phyloP scores from a whole-genome alignment of 176 grass and related monocot genomes.

The Oryza coarctata region DNA sequence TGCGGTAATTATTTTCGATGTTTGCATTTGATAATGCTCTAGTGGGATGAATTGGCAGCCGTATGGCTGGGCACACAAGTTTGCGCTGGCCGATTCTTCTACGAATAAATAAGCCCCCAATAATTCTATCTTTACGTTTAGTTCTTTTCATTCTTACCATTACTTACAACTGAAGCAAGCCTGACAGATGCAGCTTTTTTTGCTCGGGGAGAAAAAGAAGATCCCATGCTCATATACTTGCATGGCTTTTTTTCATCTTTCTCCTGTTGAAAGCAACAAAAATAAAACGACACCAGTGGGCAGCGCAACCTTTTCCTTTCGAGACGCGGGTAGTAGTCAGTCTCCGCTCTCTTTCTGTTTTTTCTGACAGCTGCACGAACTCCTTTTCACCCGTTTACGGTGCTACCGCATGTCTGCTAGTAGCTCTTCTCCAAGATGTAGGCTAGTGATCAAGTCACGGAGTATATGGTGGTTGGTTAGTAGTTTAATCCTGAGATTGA shows the following conservation, averaged over 20 bases:
- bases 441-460: background rate
- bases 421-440: background rate
- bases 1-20: background rate
- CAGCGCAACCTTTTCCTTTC: constrained; percentile 22
- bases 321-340: background rate
- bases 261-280: constrained; percentile 48
- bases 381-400: constrained; percentile 26
- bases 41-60: background rate
- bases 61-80: background rate
- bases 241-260: constrained; percentile 1
- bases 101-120: constrained; percentile 47
- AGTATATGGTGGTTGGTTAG: background rate
- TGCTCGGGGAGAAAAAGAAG: constrained; percentile 42
- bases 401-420: background rate
- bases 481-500: background rate
- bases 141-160: constrained; percentile 47
- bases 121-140: constrained; percentile 50
- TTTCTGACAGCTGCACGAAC: background rate
- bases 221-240: constrained; percentile 33
- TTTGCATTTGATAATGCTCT: constrained; percentile 15
- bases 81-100: constrained; percentile 35
- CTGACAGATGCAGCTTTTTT: constrained; percentile 32
- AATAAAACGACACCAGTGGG: constrained; percentile 43
- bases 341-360: constrained; percentile 26
- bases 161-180: constrained; percentile 40